Evolutionary conservation across 2,329 filamentous ascomycete species (phyloP), one percentile per base, ranked within the genome.

Genomic region (Aspergillus brunneoviolaceus): DNA sequence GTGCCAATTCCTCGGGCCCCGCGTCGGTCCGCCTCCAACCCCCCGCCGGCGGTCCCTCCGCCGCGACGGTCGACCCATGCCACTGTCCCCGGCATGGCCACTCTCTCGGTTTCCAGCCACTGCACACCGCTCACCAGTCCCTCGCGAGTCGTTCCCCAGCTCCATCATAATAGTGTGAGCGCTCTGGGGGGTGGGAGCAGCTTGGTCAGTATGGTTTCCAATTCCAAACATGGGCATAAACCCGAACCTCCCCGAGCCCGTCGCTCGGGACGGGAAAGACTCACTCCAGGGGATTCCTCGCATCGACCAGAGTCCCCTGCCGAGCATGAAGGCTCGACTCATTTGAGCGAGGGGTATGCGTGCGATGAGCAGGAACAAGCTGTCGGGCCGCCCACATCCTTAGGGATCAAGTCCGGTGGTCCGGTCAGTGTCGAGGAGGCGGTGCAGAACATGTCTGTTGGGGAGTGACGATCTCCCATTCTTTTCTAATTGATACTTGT

Each of bases 201-300:
- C 25, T 54, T 31, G 56, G 62, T 35, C 12, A 10, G 35, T 23
- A 42, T 39, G 2, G 7, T 19, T 39, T 11, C 39, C 52, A 55
- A n/a, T 23, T 5, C 21, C 4, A 49, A 70, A 54, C 72, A 67
- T 58, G 71, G 69, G 1, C 74, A 71, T 29, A 76, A 74, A 54
- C 76, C 76, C 0, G 72, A 74, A 48, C 75, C 75, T 1, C 78
- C 78, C 10, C 77, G 74, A 60, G 72, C 78, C 5, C 75, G 78
- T 29, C 76, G 79, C 21, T 78, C 70, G 69, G 75, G 75, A 9
- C 69, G 74, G 51, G 60, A 68, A 51, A 69, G 69, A 58, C 65
- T 72, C 58, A 53, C 67, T 52, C 64, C 69, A 60, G 62, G 66
- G 42, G 65, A 72, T 57, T 67, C 69, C 2, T 52, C 67, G 2